Evolutionary conservation across 2,329 filamentous ascomycete species (phyloP).

Genomic region (Fusarium citri): DNA sequence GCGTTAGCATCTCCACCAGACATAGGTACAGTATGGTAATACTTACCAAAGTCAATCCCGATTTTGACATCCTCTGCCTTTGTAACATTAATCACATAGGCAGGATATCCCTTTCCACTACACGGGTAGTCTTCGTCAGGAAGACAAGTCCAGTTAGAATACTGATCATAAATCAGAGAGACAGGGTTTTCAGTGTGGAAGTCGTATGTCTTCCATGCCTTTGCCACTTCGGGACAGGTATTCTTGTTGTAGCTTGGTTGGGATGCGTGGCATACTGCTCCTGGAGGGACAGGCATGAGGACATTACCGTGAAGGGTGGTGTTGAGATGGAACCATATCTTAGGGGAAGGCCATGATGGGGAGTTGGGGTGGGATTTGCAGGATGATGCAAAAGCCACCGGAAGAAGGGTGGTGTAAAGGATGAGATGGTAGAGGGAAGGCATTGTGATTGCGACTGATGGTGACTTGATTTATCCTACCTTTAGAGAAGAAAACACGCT

Average conservation of each 20-base stretch:
- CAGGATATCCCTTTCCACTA: constrained; percentile 49
- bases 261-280: constrained; percentile 46
- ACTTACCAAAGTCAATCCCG: constrained; percentile 57
- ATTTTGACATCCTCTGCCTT: constrained; percentile 49
- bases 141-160: constrained; percentile 63
- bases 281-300: constrained; percentile 55
- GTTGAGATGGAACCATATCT: constrained; percentile 61
- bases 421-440: not conserved
- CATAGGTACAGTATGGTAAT: not conserved
- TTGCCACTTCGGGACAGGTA: constrained; percentile 46
- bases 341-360: constrained; percentile 59
- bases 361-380: constrained; percentile 63
- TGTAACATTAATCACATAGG: constrained; percentile 53
- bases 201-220: constrained; percentile 47
- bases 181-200: constrained; percentile 48
- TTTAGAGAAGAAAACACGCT: not conserved
- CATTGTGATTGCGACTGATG: constrained; percentile 17
- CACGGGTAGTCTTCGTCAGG: constrained; percentile 54
- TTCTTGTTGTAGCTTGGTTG: constrained; percentile 39
- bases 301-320: constrained; percentile 56
- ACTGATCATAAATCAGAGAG: constrained; percentile 55
- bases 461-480: too few relatives aligned
- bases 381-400: not conserved
- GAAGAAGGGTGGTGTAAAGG: not conserved
- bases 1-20: not conserved